Evolutionary conservation across 1,284 basidiomycete species (phyloP).

Genomic region (Cryptococcus sp.): DNA sequence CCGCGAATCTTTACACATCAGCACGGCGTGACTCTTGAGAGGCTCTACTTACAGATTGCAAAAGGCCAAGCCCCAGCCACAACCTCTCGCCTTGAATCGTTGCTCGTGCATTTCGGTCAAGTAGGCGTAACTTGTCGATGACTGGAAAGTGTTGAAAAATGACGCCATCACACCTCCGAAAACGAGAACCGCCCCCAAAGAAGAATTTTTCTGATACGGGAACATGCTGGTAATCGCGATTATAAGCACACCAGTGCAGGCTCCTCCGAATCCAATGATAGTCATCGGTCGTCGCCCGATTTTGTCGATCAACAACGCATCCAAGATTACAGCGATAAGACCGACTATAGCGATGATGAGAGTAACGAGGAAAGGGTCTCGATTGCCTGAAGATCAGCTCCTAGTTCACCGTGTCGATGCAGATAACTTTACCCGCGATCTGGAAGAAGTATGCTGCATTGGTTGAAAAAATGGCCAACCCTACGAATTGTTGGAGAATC

Average conservation of each 20-base stretch:
- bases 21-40: background rate
- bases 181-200: slow-evolving; percentile 19
- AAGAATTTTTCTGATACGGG: slow-evolving; percentile 11
- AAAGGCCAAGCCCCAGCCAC: slow-evolving; percentile 23
- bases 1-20: slow-evolving; percentile 10
- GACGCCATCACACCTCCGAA: slow-evolving; percentile 22
- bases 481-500: slow-evolving; percentile 23
- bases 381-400: slow-evolving; percentile 1
- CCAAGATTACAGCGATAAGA: slow-evolving; percentile 13
- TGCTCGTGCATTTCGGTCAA: slow-evolving; percentile 24
- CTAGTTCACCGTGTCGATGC: no score
- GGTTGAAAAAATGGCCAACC: slow-evolving; percentile 14
- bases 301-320: slow-evolving; percentile 17
- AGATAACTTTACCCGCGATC: slow-evolving; percentile 1
- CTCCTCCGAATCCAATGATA: slow-evolving; percentile 22
- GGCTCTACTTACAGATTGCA: slow-evolving; percentile 17
- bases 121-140: slow-evolving; percentile 22
- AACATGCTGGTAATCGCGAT: slow-evolving; percentile 26
- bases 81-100: slow-evolving; percentile 13
- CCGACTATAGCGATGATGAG: slow-evolving; percentile 18
- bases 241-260: slow-evolving; percentile 17
- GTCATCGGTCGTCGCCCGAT: slow-evolving; percentile 28
- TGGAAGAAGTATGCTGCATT: slow-evolving; percentile 28
- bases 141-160: slow-evolving; percentile 26
- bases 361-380: slow-evolving; percentile 23